Evolutionary conservation across 306 rosid species (phyloP).

Genomic region (Hippophae tibetana): DNA sequence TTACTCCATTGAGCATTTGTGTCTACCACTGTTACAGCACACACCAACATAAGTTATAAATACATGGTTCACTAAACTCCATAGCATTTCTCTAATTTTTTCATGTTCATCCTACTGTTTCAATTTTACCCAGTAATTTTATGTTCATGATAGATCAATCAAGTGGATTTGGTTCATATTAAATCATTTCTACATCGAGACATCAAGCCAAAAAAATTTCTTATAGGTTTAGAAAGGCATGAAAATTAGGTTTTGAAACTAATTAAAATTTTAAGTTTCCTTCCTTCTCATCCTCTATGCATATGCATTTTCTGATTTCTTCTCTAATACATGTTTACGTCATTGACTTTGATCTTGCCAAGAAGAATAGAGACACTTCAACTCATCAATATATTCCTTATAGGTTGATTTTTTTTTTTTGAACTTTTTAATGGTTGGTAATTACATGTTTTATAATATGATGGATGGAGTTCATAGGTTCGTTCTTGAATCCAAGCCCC

Average conservation of each 20-base stretch:
- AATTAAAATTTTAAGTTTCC: neutral
- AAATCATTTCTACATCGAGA: conserved; percentile 93
- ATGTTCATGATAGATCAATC: conserved; percentile 48
- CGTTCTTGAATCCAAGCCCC: no score
- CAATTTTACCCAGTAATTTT: neutral
- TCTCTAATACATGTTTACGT: conserved; percentile 54
- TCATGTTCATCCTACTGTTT: conserved; percentile 6
- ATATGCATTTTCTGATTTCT: conserved; percentile 10
- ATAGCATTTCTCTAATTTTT: neutral
- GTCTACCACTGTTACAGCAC: no score
- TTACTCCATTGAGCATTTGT: no score
- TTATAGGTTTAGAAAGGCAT: conserved; percentile 96
- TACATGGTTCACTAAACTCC: no score
- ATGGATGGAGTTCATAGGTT: neutral
- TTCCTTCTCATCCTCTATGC: neutral
- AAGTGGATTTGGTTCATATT: conserved; percentile 79
- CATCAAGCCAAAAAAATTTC: conserved; percentile 92
- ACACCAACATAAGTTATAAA: no score
- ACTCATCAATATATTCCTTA: conserved; percentile 93
- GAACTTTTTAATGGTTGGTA: neutral
- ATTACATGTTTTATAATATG: neutral
- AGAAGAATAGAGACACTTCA: conserved; percentile 82
- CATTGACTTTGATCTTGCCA: conserved; percentile 92
- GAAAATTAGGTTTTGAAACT: conserved; percentile 71
- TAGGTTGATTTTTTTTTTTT: conserved; percentile 32